These are phyloP conservation scores for Pseudogymnoascus sp. DNA, from an alignment of 2,329 filamentous ascomycete genomes.

Conservation along the genomic window DNA sequence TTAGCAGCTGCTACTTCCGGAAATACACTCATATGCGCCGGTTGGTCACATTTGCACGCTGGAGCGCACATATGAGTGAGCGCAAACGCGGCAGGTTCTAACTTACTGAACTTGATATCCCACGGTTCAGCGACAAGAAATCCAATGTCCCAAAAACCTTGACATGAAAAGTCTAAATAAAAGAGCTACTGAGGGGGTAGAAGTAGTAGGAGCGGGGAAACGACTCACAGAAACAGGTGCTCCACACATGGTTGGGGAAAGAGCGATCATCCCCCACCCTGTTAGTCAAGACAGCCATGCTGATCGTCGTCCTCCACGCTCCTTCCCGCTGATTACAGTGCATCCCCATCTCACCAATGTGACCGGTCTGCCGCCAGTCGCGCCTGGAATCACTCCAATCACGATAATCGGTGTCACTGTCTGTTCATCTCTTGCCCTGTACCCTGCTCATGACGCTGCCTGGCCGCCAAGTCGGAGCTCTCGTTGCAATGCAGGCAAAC, in stretches of 20 bases:
- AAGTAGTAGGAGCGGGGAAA: slow-evolving; percentile 2
- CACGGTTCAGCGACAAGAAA: not conserved
- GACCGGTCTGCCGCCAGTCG: not conserved
- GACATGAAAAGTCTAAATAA: not conserved
- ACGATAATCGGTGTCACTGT: not conserved
- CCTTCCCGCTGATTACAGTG: not conserved
- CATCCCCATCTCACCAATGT: not conserved
- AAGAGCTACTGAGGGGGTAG: not conserved
- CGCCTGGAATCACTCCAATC: not conserved
- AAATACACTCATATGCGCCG: not conserved
- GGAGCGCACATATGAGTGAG: not conserved
- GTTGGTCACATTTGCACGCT: not conserved
- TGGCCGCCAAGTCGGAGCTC: not conserved
- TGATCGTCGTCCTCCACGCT: not conserved
- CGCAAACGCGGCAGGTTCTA: not conserved
- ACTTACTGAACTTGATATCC: not conserved
- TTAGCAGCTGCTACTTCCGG: not conserved
- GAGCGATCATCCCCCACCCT: not conserved
- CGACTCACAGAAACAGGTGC: not conserved
- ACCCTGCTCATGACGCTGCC: not conserved
- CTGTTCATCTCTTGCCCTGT: not conserved
- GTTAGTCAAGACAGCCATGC: slow-evolving; percentile 1
- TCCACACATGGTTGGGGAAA: not conserved
- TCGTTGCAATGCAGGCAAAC: not conserved
- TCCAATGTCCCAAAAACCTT: not conserved